These are phyloP conservation scores for Coemansia sp. DNA, from an alignment of 192 early-diverging fungal genomes.

Conservation along the genomic window DNA sequence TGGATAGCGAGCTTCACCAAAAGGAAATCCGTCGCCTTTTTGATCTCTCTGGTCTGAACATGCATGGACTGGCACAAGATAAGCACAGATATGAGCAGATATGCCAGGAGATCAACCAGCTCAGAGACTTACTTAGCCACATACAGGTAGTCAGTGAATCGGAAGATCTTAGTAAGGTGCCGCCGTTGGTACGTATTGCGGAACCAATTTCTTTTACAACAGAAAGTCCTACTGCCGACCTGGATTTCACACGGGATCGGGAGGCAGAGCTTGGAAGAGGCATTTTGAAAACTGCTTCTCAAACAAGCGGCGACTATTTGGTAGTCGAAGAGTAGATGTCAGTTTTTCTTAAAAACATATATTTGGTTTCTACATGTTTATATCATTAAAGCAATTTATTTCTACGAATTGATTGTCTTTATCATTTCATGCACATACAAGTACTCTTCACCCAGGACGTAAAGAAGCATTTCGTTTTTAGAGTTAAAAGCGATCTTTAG, in stretches of 20 bases:
- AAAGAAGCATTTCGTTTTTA: no score
- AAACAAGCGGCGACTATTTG: constrained; percentile 22
- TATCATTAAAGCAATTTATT: not conserved
- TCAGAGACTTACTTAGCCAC: constrained; percentile 40
- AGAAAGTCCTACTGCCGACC: constrained; percentile 2
- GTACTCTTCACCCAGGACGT: no score
- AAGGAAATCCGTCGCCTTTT: constrained; percentile 19
- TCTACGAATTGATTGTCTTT: no score
- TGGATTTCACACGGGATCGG: not conserved
- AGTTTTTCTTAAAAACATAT: no score
- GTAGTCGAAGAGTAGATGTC: constrained; percentile 29
- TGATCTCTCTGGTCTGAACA: constrained; percentile 21
- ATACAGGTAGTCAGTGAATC: constrained; percentile 14
- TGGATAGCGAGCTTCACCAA: constrained; percentile 3
- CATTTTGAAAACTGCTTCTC: constrained; percentile 8
- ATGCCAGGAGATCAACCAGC: constrained; percentile 25
- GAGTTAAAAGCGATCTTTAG: no score
- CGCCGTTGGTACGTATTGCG: constrained; percentile 29
- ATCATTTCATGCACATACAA: not conserved
- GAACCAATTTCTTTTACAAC: constrained; percentile 27
- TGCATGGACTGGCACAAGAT: constrained; percentile 9
- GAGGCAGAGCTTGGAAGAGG: constrained; percentile 7
- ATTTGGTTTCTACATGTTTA: not conserved
- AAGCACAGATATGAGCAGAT: constrained; percentile 5
- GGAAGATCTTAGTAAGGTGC: constrained; percentile 16